Conservation (phyloP, 495 filamentous ascomycete genomes). For the Talaromyces ruber region DNA sequence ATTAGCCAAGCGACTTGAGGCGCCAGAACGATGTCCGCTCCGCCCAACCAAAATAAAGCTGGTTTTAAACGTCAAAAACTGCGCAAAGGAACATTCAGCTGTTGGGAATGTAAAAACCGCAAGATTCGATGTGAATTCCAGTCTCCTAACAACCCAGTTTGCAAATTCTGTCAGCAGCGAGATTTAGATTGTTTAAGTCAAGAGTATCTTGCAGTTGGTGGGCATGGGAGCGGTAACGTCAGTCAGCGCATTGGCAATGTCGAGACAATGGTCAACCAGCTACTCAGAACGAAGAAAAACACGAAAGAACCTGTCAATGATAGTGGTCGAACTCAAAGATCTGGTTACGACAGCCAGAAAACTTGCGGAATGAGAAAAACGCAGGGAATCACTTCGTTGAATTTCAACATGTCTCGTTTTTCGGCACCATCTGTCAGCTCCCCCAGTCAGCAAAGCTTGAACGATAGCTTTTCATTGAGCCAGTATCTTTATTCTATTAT, state of each 20-base stretch:
- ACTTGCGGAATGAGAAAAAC: not conserved
- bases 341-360: too few relatives aligned
- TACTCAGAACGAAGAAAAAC: slow-evolving; percentile 4
- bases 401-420: not conserved
- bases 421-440: not conserved
- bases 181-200: slow-evolving; percentile 15
- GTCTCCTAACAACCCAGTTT: slow-evolving; percentile 16
- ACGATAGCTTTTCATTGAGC: not conserved
- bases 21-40: not conserved
- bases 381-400: not conserved
- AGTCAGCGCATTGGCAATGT: slow-evolving; percentile 13
- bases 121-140: slow-evolving; percentile 26
- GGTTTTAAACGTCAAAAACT: slow-evolving; percentile 17
- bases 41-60: not conserved
- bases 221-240: slow-evolving; percentile 1
- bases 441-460: not conserved
- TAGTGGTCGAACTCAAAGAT: not conserved
- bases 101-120: slow-evolving; percentile 31
- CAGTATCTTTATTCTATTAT: not conserved
- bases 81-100: slow-evolving; percentile 28
- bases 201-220: slow-evolving; percentile 3
- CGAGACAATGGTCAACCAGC: slow-evolving; percentile 13
- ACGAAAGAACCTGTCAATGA: not conserved
- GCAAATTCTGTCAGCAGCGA: slow-evolving; percentile 29
- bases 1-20: not conserved